Evolutionary conservation across 1,284 basidiomycete species (phyloP).

Genomic region (Marasmius sp.): DNA sequence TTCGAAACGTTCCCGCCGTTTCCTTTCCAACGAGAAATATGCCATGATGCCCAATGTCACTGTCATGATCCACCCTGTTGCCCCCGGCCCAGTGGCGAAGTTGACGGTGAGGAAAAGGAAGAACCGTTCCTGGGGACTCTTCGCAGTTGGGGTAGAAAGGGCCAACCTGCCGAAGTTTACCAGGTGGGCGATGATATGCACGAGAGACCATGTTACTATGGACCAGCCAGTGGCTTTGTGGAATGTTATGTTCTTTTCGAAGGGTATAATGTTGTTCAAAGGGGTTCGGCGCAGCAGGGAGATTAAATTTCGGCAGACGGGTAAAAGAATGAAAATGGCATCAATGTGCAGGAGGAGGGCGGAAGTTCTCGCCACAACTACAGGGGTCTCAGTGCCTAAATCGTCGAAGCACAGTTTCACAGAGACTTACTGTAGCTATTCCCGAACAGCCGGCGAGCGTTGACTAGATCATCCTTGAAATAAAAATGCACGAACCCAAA

Average conservation of each 20-base stretch:
- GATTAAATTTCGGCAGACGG: slow-evolving; percentile 89
- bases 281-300: slow-evolving; percentile 81
- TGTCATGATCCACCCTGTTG: slow-evolving; percentile 93
- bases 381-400: neutral
- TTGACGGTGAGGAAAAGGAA: slow-evolving; percentile 73
- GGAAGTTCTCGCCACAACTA: slow-evolving; percentile 80
- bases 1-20: slow-evolving; percentile 73
- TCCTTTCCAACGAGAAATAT: slow-evolving; percentile 80
- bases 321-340: slow-evolving; percentile 87
- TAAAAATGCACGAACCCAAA: slow-evolving; percentile 79
- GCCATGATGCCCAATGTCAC: slow-evolving; percentile 72
- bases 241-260: slow-evolving; percentile 86
- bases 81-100: slow-evolving; percentile 84
- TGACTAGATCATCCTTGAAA: slow-evolving; percentile 73
- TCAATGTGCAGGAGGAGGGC: slow-evolving; percentile 87
- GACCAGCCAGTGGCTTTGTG: slow-evolving; percentile 89
- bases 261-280: slow-evolving; percentile 82
- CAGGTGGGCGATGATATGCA: slow-evolving; percentile 80
- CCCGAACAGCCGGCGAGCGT: slow-evolving; percentile 68
- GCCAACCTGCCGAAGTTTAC: slow-evolving; percentile 78
- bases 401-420: neutral
- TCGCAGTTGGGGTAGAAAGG: slow-evolving; percentile 50
- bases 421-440: slow-evolving; percentile 67
- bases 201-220: slow-evolving; percentile 70
- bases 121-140: slow-evolving; percentile 52